These are phyloP conservation scores for Globisporangium barbulae DNA, from an alignment of 352 stramenopile genomes.

Conservation along the genomic window DNA sequence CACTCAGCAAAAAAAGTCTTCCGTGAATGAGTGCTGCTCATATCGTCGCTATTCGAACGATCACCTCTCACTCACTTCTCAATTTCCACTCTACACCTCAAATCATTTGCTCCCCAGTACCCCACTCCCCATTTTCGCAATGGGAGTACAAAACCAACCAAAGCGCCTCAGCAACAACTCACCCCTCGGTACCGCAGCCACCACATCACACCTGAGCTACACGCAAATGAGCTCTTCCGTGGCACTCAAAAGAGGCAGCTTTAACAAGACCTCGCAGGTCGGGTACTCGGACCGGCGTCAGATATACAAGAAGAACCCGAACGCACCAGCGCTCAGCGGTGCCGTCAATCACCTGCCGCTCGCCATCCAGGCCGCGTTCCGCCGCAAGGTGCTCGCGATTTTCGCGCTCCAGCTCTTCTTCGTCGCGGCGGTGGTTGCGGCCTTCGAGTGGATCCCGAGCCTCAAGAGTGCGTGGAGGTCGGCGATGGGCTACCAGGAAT, in stretches of 20 bases:
- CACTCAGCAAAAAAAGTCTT: neutral
- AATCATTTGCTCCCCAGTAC: neutral
- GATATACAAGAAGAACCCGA: neutral
- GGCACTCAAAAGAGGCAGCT: neutral
- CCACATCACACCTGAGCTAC: neutral
- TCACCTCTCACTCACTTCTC: neutral
- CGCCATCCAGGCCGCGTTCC: neutral
- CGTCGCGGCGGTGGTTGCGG: neutral
- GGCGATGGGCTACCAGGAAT: neutral
- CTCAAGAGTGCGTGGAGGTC: neutral
- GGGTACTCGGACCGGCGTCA: neutral
- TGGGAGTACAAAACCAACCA: neutral
- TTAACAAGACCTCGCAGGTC: neutral
- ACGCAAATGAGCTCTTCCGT: neutral
- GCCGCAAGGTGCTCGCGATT: slow-evolving; percentile 4
- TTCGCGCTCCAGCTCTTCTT: slow-evolving; percentile 10
- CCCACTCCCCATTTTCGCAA: neutral
- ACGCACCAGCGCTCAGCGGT: neutral
- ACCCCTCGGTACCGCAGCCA: neutral
- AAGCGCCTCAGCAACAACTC: no score
- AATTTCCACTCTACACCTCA: neutral
- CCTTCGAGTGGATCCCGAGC: neutral
- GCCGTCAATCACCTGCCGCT: neutral
- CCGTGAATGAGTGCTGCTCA: neutral
- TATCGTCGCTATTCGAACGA: neutral